These are phyloP conservation scores for Floccularia luteovirens DNA, from an alignment of 768 basidiomycete genomes.

Conservation along the genomic window DNA sequence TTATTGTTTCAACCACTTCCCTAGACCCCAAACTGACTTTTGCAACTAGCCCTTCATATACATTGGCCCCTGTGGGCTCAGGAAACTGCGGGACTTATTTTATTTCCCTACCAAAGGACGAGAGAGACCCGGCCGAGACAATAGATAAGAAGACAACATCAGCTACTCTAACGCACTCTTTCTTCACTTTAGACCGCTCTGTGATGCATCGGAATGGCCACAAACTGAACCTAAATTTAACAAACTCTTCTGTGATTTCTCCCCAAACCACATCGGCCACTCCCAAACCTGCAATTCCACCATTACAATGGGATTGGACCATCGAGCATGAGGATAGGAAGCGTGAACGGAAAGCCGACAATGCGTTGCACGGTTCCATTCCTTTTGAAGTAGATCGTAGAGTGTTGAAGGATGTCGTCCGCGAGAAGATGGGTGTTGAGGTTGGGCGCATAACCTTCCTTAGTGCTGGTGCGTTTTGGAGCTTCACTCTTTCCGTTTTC, in stretches of 20 bases:
- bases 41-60: constrained; percentile 5
- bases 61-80: constrained; percentile 6
- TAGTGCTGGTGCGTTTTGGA: constrained; percentile 56
- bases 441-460: constrained; percentile 70
- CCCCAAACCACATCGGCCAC: constrained; percentile 4
- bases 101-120: not conserved
- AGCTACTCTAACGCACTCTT: not conserved
- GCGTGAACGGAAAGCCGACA: constrained; percentile 57
- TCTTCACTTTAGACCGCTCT: constrained; percentile 12
- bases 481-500: constrained; percentile 9
- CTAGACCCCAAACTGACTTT: too few relatives aligned
- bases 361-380: constrained; percentile 47
- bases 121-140: constrained; percentile 14
- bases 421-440: constrained; percentile 57
- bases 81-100: constrained; percentile 5
- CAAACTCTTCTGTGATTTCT: not conserved
- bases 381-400: constrained; percentile 74
- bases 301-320: constrained; percentile 64
- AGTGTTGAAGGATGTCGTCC: constrained; percentile 69
- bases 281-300: constrained; percentile 9
- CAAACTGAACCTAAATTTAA: constrained; percentile 11
- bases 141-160: constrained; percentile 11
- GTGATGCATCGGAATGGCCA: constrained; percentile 24
- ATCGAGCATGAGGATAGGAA: constrained; percentile 64
- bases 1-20: too few relatives aligned